phyloP scores from a whole-genome alignment of 2,329 filamentous ascomycete genomes.

The Graphium sp. region DNA sequence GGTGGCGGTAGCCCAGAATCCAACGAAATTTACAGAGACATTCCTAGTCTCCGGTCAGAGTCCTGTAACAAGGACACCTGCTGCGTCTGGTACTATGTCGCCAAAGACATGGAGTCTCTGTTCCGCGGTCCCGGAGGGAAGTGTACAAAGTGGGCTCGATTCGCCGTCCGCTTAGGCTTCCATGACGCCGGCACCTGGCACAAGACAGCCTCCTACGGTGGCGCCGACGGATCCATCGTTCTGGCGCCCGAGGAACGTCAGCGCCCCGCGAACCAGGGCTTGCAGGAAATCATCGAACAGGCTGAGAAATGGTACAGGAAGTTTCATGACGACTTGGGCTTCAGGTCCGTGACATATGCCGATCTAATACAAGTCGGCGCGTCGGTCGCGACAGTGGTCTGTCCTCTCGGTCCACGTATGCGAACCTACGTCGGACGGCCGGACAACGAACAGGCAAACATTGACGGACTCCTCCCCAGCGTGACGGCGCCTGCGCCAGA shows the following conservation, averaged over 20 bases:
- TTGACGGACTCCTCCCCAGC: conserved; percentile 23
- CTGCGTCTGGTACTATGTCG: conserved; percentile 26
- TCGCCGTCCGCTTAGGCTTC: conserved; percentile 27
- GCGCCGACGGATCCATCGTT: conserved; percentile 28
- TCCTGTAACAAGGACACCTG: conserved; percentile 20
- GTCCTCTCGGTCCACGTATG: conserved; percentile 26
- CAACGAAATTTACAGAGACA: conserved; percentile 7
- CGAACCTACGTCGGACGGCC: conserved; percentile 31
- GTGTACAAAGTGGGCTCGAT: conserved; percentile 24
- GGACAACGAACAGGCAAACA: conserved; percentile 21
- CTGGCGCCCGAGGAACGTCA: conserved; percentile 19
- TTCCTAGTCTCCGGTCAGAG: conserved; percentile 10
- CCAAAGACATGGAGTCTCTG: conserved; percentile 16
- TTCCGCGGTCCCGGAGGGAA: conserved; percentile 19
- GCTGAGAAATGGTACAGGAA: conserved; percentile 21
- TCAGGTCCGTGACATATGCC: conserved; percentile 26
- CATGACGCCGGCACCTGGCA: conserved; percentile 29
- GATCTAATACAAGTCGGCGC: conserved; percentile 37
- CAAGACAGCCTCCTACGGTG: conserved; percentile 17
- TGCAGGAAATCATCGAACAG: conserved; percentile 22
- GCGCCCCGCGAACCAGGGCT: conserved; percentile 25
- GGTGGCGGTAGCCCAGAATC: conserved; percentile 12
- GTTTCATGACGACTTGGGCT: conserved; percentile 13
- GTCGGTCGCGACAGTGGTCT: conserved; percentile 29
- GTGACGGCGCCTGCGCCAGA: conserved; percentile 24